Evolutionary conservation across 2,329 filamentous ascomycete species (phyloP), one percentile per base, ranked within the genome.

Genomic region (Botrytis cinerea): DNA sequence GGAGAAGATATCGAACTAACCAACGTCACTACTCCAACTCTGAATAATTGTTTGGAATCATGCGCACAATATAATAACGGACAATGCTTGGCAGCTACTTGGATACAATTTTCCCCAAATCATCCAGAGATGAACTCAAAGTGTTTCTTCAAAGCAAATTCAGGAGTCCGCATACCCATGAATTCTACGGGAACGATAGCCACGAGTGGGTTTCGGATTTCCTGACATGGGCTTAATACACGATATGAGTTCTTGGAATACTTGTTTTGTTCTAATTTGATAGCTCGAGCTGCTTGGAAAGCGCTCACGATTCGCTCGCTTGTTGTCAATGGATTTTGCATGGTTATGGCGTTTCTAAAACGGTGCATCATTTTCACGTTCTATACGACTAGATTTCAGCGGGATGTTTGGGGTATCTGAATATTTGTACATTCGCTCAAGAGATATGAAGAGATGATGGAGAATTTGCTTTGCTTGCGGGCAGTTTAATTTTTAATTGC

Each of bases 121-220:
- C 61, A 48, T 8, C 76, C 77, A 9, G 38, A 51, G 32, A 73
- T 73, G 25, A 78, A 78, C 51, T 76, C 73, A 20, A 68, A 73
- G 14, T 78, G 77, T 59, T 78, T 74, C 63, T 73, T 78, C 38
- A 78, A 78, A 60, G 76, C 69, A n/a, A 70, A 59, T 22, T 61
- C 63, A 7, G 75, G 74, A 25, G 66, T 73, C 45, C n/a, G 46
- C 25, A 71, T 70, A 6, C 51, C 57, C 38, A 10, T 54, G 57
- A 73, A 73, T 12, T 70, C 40, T 22, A 61, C 64, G 14, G 66
- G 64, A 2, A 69, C 64, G 18, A 62, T 54, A 35, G 71, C 66
- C 18, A 72, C 70, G 22, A 73, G 71, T 62, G 71, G 64, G 12
- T 73, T 51, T 62, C 54, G 63, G 35, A 60, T 70, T 51, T 48